Base-by-base conservation (phyloP, 257 asterid genomes). In the Paraleonurus japonicus region DNA sequence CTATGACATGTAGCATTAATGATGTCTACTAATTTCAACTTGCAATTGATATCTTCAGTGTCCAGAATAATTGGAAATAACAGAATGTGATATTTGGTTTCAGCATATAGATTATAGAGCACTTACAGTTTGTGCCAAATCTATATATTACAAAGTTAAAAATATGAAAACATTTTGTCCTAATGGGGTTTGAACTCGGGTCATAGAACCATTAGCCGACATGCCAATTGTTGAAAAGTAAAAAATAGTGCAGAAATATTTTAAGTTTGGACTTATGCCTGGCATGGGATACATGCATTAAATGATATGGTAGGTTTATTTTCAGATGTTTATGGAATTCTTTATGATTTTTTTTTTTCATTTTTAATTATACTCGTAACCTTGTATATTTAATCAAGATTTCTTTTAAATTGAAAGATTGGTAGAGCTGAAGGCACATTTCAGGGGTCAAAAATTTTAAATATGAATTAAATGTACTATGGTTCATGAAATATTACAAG, bases 91-190 rank as follows among this genome's bases (percentile, higher is more conserved):
- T 37, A 51, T 7, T 51, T 20, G 24, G 41, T 51, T 39, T 20
- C 48, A 51, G 66, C 57, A 47, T 66, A 66, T 15, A 19, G 15
- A 51, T 51, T 51, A 50, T 17, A 60, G 37, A n/a, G n/a, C 22
- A 30, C 20, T 63, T 33, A 10, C n/a, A 20, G 20, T 39, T 54
- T 23, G 7, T 54, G 67, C 58, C 20, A 65, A 65, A 55, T 74
- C 27, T 24, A 45, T 43, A 59, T 61, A 51, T 13, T 75, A 33
- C 50, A 75, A 51, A 50, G 33, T 45, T 24, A 17, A 23, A 23
- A n/a, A 47, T 45, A 35, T 51, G 55, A 43, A 73, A 53, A 9
- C 37, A 20, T 75, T 70, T 54, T 58, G 58, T 26, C 43, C 64
- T 47, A 19, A 7, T 50, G 60, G 33, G 22, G 45, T 53, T 68